Percentiles rank a stretch among this genome's conserved stretches.
These are phyloP conservation scores for Neocucurbitaria cava DNA, from an alignment of 2,329 filamentous ascomycete genomes.

Conservation along the genomic window DNA sequence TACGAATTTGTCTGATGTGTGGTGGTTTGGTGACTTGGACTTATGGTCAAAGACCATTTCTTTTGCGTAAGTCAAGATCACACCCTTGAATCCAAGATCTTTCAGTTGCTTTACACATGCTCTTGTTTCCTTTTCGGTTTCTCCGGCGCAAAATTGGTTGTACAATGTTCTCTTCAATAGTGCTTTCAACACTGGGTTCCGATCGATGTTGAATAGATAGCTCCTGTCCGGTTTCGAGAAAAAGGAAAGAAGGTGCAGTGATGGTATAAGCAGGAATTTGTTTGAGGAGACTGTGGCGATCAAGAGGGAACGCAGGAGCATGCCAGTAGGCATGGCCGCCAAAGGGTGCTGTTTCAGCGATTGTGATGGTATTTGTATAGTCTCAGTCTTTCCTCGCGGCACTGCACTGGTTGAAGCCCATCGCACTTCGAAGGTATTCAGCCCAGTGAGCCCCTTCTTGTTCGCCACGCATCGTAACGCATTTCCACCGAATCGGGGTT, in stretches of 20 bases:
- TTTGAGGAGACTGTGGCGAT: constrained; percentile 58
- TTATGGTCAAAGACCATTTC: constrained; percentile 62
- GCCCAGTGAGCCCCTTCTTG: constrained; percentile 2
- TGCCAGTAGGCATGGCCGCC: constrained; percentile 34
- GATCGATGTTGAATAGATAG: constrained; percentile 66
- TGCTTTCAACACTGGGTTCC: constrained; percentile 74
- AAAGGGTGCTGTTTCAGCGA: constrained; percentile 22
- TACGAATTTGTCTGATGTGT: constrained; percentile 18
- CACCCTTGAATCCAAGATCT: constrained; percentile 78
- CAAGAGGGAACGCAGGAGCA: constrained; percentile 40
- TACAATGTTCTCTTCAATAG: constrained; percentile 84
- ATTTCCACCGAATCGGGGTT: constrained; percentile 4
- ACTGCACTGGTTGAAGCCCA: constrained; percentile 20
- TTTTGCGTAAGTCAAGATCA: constrained; percentile 83
- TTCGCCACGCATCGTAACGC: constrained; percentile 3
- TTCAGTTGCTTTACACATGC: constrained; percentile 67
- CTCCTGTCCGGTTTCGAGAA: constrained; percentile 47
- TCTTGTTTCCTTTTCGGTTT: constrained; percentile 71
- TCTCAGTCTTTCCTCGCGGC: constrained; percentile 10
- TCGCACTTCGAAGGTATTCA: constrained; percentile 13
- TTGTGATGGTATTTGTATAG: constrained; percentile 12
- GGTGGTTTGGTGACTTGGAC: constrained; percentile 24
- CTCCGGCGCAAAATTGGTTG: constrained; percentile 87
- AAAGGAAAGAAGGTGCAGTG: constrained; percentile 49
- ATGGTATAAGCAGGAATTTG: constrained; percentile 49